Percentiles rank a stretch among this genome's conserved stretches.
phyloP scores from a whole-genome alignment of 805 yeast genomes.

The Blastobotrys parvus region DNA sequence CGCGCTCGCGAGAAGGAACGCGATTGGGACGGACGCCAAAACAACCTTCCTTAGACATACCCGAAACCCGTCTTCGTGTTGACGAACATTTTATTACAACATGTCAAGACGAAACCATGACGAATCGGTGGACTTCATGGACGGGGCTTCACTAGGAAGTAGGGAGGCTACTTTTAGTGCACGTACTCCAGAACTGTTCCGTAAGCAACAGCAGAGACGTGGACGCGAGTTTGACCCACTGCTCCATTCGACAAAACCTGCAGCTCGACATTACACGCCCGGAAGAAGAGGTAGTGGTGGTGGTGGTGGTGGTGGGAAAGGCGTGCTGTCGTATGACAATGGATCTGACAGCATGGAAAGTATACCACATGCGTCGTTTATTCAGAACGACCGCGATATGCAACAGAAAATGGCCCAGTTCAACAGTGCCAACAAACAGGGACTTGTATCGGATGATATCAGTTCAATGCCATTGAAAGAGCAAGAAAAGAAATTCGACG shows the following conservation, averaged over 20 bases:
- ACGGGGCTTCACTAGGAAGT: not conserved
- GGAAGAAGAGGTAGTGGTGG: not conserved
- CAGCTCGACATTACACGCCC: not conserved
- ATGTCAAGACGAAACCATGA: not conserved
- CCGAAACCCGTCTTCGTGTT: too few species aligned
- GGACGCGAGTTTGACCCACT: slow-evolving; percentile 2
- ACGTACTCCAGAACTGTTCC: not conserved
- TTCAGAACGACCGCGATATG: not conserved
- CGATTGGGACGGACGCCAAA: too few species aligned
- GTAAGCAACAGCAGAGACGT: not conserved
- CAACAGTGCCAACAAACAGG: not conserved
- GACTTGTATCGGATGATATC: slow-evolving; percentile 1
- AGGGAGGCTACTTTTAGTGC: not conserved
- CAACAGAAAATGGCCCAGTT: not conserved
- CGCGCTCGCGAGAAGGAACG: too few species aligned
- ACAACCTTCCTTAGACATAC: too few species aligned
- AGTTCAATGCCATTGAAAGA: slow-evolving; percentile 15
- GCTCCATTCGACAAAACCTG: not conserved
- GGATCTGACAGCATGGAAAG: slow-evolving; percentile 3
- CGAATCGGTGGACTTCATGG: not conserved
- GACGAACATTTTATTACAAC: not conserved
- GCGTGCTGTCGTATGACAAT: slow-evolving; percentile 1
- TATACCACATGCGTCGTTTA: not conserved
- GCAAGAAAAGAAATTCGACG: slow-evolving; percentile 14
- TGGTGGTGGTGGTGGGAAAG: too few species aligned